Conservation (phyloP, 2,329 filamentous ascomycete genomes). For the Magnaporthiopsis poae region DNA sequence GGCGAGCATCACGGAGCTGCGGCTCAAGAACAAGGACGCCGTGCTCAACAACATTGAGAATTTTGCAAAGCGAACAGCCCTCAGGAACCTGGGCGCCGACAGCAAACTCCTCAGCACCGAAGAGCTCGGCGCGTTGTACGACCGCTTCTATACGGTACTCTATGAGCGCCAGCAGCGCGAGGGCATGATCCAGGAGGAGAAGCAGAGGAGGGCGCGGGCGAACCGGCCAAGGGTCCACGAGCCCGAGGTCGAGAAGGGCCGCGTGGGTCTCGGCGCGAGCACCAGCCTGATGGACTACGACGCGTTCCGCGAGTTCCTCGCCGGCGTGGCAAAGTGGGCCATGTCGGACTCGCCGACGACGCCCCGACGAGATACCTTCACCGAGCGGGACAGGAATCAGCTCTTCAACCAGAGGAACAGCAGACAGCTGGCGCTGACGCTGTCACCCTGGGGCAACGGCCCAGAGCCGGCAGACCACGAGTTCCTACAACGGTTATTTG, state of each 20-base stretch:
- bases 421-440: constrained; percentile 33
- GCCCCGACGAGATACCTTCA: constrained; percentile 35
- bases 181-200: constrained; percentile 66
- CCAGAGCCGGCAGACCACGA: constrained; percentile 80
- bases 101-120: constrained; percentile 81
- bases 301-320: constrained; percentile 86
- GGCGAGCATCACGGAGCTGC: constrained; percentile 77
- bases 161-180: constrained; percentile 85
- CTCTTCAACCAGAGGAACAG: constrained; percentile 52
- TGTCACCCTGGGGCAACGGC: constrained; percentile 46
- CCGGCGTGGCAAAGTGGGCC: constrained; percentile 84
- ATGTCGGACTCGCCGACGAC: constrained; percentile 71
- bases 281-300: constrained; percentile 95
- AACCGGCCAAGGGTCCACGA: constrained; percentile 31
- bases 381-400: constrained; percentile 45
- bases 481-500: constrained; percentile 80
- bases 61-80: constrained; percentile 92
- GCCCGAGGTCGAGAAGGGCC: constrained; percentile 59
- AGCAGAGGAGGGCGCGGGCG: constrained; percentile 54
- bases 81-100: constrained; percentile 87
- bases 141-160: constrained; percentile 82
- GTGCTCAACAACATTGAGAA: constrained; percentile 94
- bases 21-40: constrained; percentile 84
- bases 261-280: constrained; percentile 80
- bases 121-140: constrained; percentile 82